A percentile compares a stretch with the other conserved stretches of the same genome.
Conservation (phyloP, 306 rosid species). For the Ceratonia siliqua region DNA sequence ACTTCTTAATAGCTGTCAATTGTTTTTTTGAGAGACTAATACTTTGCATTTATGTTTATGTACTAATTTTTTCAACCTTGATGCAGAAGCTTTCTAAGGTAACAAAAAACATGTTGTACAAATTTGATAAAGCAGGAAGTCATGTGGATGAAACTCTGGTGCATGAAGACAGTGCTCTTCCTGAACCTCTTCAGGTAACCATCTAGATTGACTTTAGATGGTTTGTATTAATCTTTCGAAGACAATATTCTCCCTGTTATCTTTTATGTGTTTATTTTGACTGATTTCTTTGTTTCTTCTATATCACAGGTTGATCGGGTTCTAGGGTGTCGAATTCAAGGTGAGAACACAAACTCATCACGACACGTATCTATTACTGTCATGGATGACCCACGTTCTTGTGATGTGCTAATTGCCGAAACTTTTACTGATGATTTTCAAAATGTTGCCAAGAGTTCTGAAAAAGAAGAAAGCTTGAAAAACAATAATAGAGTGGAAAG, state of each 20-base stretch:
- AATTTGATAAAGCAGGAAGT: constrained; percentile 49
- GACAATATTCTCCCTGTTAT: constrained; percentile 27
- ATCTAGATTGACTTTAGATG: constrained; percentile 26
- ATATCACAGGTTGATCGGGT: constrained; percentile 86
- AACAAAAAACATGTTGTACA: constrained; percentile 44
- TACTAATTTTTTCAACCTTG: constrained; percentile 36
- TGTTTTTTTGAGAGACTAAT: constrained; percentile 31
- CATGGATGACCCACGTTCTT: constrained; percentile 51
- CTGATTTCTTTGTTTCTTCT: constrained; percentile 31
- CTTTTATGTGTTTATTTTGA: constrained; percentile 30
- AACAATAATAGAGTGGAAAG: constrained; percentile 52
- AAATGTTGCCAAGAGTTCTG: constrained; percentile 47
- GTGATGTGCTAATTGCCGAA: constrained; percentile 50
- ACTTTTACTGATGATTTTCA: constrained; percentile 48
- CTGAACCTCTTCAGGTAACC: constrained; percentile 79
- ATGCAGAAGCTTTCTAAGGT: constrained; percentile 63
- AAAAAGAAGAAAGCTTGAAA: constrained; percentile 55
- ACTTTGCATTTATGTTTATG: constrained; percentile 9
- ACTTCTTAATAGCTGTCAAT: neutral
- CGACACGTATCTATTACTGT: constrained; percentile 50
- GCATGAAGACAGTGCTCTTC: constrained; percentile 41
- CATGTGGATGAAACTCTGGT: constrained; percentile 42
- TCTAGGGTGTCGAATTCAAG: constrained; percentile 86
- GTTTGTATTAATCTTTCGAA: constrained; percentile 28
- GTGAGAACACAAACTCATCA: constrained; percentile 45